phyloP scores from a whole-genome alignment of 495 filamentous ascomycete genomes.

The Neurospora pannonica region DNA sequence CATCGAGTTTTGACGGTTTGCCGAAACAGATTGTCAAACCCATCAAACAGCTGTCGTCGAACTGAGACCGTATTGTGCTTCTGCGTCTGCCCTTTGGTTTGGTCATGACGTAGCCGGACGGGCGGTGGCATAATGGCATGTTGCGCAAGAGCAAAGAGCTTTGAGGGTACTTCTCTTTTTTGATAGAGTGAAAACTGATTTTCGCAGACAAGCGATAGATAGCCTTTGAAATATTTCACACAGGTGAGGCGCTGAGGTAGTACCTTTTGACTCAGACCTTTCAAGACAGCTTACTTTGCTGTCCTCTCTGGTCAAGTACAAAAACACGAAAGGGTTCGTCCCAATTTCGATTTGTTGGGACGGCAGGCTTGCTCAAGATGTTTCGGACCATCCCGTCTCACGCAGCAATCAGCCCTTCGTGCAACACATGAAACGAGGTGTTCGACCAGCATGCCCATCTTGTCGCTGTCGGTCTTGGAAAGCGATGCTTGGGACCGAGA shows the following conservation, averaged over 20 bases:
- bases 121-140: background rate
- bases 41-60: background rate
- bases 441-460: background rate
- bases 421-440: background rate
- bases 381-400: background rate
- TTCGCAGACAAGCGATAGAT: background rate
- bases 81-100: background rate
- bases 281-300: background rate
- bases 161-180: background rate
- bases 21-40: background rate
- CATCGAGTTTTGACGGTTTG: background rate
- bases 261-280: background rate
- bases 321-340: background rate
- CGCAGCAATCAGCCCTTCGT: background rate
- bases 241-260: background rate
- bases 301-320: background rate
- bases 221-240: background rate
- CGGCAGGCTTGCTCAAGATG: background rate
- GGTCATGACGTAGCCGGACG: background rate
- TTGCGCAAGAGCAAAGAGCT: background rate
- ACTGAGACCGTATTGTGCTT: background rate
- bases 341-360: background rate
- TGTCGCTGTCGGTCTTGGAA: background rate
- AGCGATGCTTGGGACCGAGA: background rate
- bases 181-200: background rate